Evolutionary conservation across 768 basidiomycete species (phyloP).

Genomic region (Phlebiopsis gigantea): DNA sequence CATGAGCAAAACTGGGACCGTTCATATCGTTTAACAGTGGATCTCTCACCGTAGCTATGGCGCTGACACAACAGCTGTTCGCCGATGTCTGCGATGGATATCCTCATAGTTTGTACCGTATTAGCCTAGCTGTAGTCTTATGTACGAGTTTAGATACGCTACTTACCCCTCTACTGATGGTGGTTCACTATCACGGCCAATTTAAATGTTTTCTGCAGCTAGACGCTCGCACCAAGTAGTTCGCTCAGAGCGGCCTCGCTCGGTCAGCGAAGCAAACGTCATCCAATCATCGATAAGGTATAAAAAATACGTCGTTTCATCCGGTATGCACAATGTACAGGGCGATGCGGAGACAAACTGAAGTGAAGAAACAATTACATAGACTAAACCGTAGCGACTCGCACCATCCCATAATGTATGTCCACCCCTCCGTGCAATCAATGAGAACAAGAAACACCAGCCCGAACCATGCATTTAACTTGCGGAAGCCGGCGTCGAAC

Average conservation of each 20-base stretch:
- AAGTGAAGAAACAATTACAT: conserved; percentile 4
- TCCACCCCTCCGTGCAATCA: conserved; percentile 1
- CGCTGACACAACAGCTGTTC: too few species aligned
- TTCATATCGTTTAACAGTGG: too few species aligned
- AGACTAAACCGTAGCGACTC: not conserved
- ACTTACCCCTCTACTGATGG: not conserved
- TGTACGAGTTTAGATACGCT: too few species aligned
- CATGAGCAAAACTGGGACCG: too few species aligned
- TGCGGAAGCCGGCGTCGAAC: not conserved
- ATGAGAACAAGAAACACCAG: not conserved
- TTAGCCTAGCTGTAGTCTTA: too few species aligned
- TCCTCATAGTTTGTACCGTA: too few species aligned
- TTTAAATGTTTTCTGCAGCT: not conserved
- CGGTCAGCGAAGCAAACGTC: not conserved
- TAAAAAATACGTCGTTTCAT: conserved; percentile 1
- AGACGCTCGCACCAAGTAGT: not conserved
- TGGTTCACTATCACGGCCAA: not conserved
- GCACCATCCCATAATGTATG: conserved; percentile 2
- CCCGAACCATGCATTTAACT: not conserved
- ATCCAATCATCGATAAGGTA: not conserved
- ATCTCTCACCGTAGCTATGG: too few species aligned
- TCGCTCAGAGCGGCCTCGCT: too few species aligned
- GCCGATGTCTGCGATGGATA: too few species aligned
- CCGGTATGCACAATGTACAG: conserved; percentile 9
- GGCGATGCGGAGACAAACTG: not conserved